These are phyloP conservation scores for Talaromyces adpressus DNA, from an alignment of 495 filamentous ascomycete genomes.

Conservation along the genomic window DNA sequence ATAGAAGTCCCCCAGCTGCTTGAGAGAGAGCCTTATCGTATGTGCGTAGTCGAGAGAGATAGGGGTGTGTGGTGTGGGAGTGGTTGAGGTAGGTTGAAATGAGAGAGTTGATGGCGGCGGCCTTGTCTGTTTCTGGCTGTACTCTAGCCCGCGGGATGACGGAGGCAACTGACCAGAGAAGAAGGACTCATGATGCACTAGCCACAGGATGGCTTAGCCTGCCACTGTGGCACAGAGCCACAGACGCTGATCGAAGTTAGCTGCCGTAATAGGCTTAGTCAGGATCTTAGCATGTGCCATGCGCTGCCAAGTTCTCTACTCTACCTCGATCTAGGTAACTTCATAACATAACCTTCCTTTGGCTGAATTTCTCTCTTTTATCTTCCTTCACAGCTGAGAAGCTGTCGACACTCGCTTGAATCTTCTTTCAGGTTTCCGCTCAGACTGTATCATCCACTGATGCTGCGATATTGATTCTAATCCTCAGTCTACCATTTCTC, in stretches of 20 bases:
- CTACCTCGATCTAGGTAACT: background rate
- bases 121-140: background rate
- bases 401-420: background rate
- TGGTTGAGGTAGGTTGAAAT: background rate
- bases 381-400: background rate
- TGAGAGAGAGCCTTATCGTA: background rate
- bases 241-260: background rate
- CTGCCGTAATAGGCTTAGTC: background rate
- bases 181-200: background rate
- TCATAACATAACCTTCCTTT: background rate
- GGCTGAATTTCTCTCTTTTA: background rate
- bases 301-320: background rate
- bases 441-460: background rate
- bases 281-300: background rate
- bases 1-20: background rate
- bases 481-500: background rate
- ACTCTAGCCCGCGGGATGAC: conserved; percentile 1
- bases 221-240: background rate
- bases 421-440: background rate
- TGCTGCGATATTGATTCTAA: background rate
- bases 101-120: background rate
- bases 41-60: background rate
- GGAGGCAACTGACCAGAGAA: conserved; percentile 1
- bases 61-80: background rate
- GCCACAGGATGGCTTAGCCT: background rate